Evolutionary conservation across 2,329 filamentous ascomycete genomes (phyloP).

Genomic region (Aspergillus bombycis): DNA sequence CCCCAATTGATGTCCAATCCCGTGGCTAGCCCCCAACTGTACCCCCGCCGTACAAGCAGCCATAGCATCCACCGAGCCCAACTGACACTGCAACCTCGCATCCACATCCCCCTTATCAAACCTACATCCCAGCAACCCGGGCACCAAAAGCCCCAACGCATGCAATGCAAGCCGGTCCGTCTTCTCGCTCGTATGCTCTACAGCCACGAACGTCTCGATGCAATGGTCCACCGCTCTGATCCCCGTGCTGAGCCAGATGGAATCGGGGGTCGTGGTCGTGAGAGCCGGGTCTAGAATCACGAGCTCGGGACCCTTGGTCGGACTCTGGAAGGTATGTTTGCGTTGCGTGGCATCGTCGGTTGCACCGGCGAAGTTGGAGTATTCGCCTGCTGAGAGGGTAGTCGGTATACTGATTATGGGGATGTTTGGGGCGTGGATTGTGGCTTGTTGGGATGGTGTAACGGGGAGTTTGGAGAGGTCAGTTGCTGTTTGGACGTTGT

Average conservation of each 20-base stretch:
- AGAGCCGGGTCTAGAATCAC: constrained; percentile 61
- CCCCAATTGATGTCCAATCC: constrained; percentile 58
- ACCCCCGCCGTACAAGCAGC: constrained; percentile 44
- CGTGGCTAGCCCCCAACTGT: constrained; percentile 54
- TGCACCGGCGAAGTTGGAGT: constrained; percentile 44
- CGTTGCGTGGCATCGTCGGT: constrained; percentile 40
- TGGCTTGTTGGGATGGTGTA: constrained; percentile 27
- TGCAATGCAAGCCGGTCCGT: constrained; percentile 42
- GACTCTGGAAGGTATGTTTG: constrained; percentile 41
- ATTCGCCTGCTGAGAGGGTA: constrained; percentile 48
- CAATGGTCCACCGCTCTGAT: constrained; percentile 62
- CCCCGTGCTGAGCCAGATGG: constrained; percentile 50
- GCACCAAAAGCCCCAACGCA: constrained; percentile 48
- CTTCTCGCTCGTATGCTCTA: constrained; percentile 33
- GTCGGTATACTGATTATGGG: constrained; percentile 47
- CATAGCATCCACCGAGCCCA: constrained; percentile 60
- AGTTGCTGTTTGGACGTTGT: constrained; percentile 43
- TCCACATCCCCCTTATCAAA: constrained; percentile 40
- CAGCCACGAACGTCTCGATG: constrained; percentile 57
- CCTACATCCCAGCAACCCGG: constrained; percentile 47
- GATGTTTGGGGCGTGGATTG: constrained; percentile 30
- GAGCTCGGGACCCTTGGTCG: constrained; percentile 51
- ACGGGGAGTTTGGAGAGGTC: constrained; percentile 44
- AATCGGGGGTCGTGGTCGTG: constrained; percentile 62
- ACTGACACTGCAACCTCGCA: constrained; percentile 52